Evolutionary conservation across 306 rosid genomes (phyloP), one percentile per base, ranked within the genome.

Genomic region (Vigna reflexopilosa): DNA sequence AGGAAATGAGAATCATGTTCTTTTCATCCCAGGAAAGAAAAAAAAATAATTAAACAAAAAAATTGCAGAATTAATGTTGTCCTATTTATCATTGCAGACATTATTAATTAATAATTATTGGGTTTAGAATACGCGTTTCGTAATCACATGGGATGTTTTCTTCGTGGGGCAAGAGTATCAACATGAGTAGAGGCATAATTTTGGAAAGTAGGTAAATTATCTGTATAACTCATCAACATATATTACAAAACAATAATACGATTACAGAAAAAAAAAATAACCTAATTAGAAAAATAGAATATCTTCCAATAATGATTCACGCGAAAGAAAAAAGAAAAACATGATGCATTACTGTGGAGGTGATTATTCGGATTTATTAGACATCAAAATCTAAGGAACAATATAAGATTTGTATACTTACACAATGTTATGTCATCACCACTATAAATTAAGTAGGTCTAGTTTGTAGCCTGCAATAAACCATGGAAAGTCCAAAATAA

Each of bases 61-160:
- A 70, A 62, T 50, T 70, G 26, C 1, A 57, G 1, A 49, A 26
- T 81, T 67, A 12, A 26, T 78, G 59, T 70, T 73, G 79, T 78
- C 76, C 74, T 81, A 42, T 82, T 67, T 80, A 83, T 77, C 66
- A 55, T 51, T 71, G 38, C 12, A 63, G 75, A 74, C 77, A 85
- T 88, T 80, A 83, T 82, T 81, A 85, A 79, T 70, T 20, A 69
- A 66, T 77, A 83, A 85, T 81, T 68, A 78, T 81, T 85, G 81
- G 69, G 44, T 72, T 63, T 40, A 64, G 61, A 68, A 70, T 44
- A 50, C 72, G 51, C 52, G 67, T 44, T 77, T 79, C 70, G 32
- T 76, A 70, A 67, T 81, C 96, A 91, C 96, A 91, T 91, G 96
- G 91, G 86, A 30, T 89, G 96, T 87, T 91, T 85, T 51, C 28